Evolutionary conservation across 331 rosid species (phyloP).

Genomic region (Phaseolus coccineus): DNA sequence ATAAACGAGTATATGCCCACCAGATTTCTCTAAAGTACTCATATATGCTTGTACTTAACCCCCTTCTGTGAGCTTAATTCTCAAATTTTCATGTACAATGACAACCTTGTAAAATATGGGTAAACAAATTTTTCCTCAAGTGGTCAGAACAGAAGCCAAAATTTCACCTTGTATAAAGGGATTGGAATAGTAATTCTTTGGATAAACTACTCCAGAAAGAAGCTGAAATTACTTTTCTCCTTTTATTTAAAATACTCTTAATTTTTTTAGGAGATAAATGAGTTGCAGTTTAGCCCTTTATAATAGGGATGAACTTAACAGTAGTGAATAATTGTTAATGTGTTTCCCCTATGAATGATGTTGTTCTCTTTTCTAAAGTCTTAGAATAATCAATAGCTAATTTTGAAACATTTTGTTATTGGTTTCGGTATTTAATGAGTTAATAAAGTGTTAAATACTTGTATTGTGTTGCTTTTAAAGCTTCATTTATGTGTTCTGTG

Average conservation of each 20-base stretch:
- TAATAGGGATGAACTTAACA: background rate
- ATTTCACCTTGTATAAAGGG: conserved; percentile 42
- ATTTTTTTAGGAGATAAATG: background rate
- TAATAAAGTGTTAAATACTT: background rate
- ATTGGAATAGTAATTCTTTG: conserved; percentile 36
- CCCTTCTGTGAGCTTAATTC: conserved; percentile 11
- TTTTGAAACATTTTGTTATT: background rate
- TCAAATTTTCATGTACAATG: background rate
- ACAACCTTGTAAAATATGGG: conserved; percentile 29
- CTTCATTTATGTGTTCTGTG: background rate
- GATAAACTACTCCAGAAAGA: background rate
- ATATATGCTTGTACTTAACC: conserved; percentile 27
- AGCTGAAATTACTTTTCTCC: background rate
- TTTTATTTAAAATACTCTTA: background rate
- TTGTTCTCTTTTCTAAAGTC: background rate
- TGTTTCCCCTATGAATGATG: background rate
- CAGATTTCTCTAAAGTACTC: conserved; percentile 59
- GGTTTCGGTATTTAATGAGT: background rate
- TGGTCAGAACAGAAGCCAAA: background rate
- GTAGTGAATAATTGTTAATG: background rate
- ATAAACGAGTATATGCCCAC: conserved; percentile 69
- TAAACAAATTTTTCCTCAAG: conserved; percentile 8
- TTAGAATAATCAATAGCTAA: background rate
- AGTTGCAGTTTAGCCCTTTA: background rate
- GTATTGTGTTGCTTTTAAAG: background rate